Base-by-base conservation (phyloP, 1,139 yeast genomes). In the Kurtzmaniella quercitrusa region DNA sequence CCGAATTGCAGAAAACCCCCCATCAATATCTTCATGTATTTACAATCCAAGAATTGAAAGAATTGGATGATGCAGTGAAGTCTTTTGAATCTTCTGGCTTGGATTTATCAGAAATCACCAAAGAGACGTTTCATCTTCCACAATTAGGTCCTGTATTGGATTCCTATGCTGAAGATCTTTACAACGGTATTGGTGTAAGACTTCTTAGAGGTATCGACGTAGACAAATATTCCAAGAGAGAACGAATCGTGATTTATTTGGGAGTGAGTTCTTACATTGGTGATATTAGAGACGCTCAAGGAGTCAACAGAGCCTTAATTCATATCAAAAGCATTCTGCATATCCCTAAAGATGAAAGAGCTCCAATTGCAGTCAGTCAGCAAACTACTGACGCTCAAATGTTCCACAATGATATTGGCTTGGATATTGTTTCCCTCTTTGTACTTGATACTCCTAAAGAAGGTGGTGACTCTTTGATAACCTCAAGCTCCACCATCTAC, bases 381-480 rank as follows among this genome's bases (percentile, higher is more conserved):
- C 50, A 48, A 37, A 48, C 50, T 3, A 48, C 49, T 14, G 50
- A 48, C 33, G 42, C 50, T 11, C 50, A 46, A 36, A 48, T 48
- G 50, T 48, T 46, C 34, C 50, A 48, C 36, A 43, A 42, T 38
- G 50, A 48, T 31, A 27, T 46, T 34, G 50, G 50, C 9, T 42
- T 48, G 16, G 50, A 48, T 33, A 38, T 46, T 12, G 50, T 46
- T 2, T 48, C 50, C 1, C 39, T 48, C 15, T 44, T 48, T 39
- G 48, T 46, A 14, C 25, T 48, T n/a, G 45, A 40, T 25, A 40
- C 40, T 9, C 50, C 50, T 8, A 39, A 38, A 14, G 37, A 21
- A 14, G 50, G 50, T n/a, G 50, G 50, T 15, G 49, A 48, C 18
- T 48, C 50, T 8, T 34, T 48, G n/a, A 42, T 48, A 7, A 45